Evolutionary conservation across 139 green algal genomes (phyloP).

Genomic region (Yamagishiella unicocca): DNA sequence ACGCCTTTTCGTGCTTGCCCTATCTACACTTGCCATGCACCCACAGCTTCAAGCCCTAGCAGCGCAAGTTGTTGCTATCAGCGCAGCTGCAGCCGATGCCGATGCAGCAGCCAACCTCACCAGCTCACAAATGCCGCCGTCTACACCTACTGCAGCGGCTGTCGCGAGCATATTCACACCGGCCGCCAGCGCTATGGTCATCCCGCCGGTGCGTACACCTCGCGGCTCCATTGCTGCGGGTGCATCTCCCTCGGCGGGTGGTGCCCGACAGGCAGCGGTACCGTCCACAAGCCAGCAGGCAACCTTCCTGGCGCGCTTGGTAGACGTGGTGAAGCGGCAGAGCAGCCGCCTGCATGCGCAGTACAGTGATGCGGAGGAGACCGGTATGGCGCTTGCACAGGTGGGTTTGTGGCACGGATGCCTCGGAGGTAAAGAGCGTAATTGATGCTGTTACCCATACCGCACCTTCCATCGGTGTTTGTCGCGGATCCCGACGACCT

Average conservation of each 20-base stretch:
- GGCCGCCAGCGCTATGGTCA: background rate
- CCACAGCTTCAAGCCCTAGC: slow-evolving; percentile 16
- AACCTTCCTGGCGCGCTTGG: slow-evolving; percentile 46
- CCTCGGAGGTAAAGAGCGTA: too few relatives aligned
- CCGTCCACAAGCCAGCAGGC: background rate
- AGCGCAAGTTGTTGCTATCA: background rate
- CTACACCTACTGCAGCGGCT: background rate
- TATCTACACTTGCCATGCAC: background rate
- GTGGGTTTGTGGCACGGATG: background rate
- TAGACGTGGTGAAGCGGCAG: slow-evolving; percentile 55
- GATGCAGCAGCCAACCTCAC: background rate
- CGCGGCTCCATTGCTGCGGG: too few relatives aligned
- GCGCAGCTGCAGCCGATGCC: background rate
- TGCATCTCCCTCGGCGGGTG: background rate
- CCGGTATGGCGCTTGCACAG: slow-evolving; percentile 42
- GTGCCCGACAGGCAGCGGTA: background rate
- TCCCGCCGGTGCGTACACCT: background rate
- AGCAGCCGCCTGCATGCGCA: slow-evolving; percentile 47
- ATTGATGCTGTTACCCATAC: too few relatives aligned
- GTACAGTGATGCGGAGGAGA: slow-evolving; percentile 51
- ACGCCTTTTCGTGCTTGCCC: background rate
- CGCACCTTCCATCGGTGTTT: too few relatives aligned
- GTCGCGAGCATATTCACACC: slow-evolving; percentile 40
- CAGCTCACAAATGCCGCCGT: background rate
- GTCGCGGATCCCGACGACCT: too few relatives aligned